phyloP scores from a whole-genome alignment of 2,329 filamentous ascomycete species.

The Leptographium galeiforme region DNA sequence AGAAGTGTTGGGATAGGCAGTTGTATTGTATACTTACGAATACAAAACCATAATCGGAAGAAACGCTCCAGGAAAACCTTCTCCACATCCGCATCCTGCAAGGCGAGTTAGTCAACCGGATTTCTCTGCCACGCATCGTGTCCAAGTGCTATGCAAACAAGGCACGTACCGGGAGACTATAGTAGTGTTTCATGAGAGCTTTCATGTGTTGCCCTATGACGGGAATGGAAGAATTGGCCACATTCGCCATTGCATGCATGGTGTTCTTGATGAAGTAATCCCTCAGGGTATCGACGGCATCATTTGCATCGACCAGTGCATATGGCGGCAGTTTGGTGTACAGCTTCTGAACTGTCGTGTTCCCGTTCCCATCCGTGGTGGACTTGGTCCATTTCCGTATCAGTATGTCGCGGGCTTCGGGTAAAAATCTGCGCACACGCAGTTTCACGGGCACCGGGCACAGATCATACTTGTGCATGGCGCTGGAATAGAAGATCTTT shows the following conservation, averaged over 20 bases:
- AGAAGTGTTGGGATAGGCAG: neutral
- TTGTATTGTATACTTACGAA: slow-evolving; percentile 22
- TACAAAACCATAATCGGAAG: slow-evolving; percentile 32
- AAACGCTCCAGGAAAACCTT: slow-evolving; percentile 24
- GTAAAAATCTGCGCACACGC: slow-evolving; percentile 27
- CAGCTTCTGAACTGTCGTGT: neutral
- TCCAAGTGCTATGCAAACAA: neutral
- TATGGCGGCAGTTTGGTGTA: slow-evolving; percentile 7
- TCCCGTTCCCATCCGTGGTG: neutral
- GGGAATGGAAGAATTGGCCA: slow-evolving; percentile 5
- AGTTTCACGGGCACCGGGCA: slow-evolving; percentile 23
- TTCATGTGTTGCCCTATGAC: slow-evolving; percentile 7
- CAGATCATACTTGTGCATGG: slow-evolving; percentile 20
- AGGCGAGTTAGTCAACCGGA: neutral
- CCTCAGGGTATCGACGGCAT: slow-evolving; percentile 7
- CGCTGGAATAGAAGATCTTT: slow-evolving; percentile 12
- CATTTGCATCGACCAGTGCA: slow-evolving; percentile 5
- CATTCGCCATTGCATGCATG: slow-evolving; percentile 17
- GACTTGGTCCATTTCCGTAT: slow-evolving; percentile 23
- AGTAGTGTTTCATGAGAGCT: slow-evolving; percentile 14
- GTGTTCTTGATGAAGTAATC: slow-evolving; percentile 22
- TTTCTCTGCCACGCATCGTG: neutral
- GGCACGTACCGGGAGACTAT: slow-evolving; percentile 8
- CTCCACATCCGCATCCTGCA: slow-evolving; percentile 15
- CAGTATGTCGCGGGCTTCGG: slow-evolving; percentile 23